Base-by-base conservation (phyloP, 495 filamentous ascomycete genomes). In the Bacidia rubella region DNA sequence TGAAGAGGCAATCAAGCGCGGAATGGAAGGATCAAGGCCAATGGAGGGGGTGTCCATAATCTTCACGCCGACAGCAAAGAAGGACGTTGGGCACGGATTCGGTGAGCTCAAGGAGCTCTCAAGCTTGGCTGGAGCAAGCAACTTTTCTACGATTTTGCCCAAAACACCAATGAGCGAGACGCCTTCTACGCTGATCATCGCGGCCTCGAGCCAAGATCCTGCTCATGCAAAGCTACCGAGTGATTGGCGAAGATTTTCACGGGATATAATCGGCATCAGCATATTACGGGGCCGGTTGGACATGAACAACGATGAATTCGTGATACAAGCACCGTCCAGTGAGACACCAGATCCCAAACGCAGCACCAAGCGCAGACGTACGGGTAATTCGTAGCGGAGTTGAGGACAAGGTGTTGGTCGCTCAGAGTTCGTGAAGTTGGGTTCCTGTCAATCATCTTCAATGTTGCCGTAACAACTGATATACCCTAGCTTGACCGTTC, bases 31-130 rank as follows among this genome's bases (percentile, higher is more conserved):
- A 21, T 21, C 54, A 24, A 55, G 60, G 23, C 39, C 62, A 12
- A 59, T 70, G 15, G 46, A 57, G 4, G 60, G 54, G 20, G 59
- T 58, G 53, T 62, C 47, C 1, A 47, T 71, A 23, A 57, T 59
- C 35, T 64, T 72, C 53, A 70, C 69, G 0, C 60, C 65, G 11
- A 51, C 61, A 0, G 57, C 64, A 29, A 65, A 60, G 40, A 59
- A 60, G 38, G 59, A 63, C 10, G 58, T 68, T n/a, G 55, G 57
- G 9, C 49, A n/a, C 2, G 50, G 44, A 9, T 64, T 64, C 32
- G 48, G 51, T 1, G 68, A 70, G 15, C 50, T 70, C n/a, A 61
- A 67, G 55, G 44, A 58, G 23, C 57, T 74, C 3, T 57, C 51
- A 40, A 54, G 52, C 15, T 20, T 21, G 11, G 60, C 59, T 11